These are phyloP conservation scores for Vicia sativa DNA, from an alignment of 306 rosid genomes.

Conservation along the genomic window DNA sequence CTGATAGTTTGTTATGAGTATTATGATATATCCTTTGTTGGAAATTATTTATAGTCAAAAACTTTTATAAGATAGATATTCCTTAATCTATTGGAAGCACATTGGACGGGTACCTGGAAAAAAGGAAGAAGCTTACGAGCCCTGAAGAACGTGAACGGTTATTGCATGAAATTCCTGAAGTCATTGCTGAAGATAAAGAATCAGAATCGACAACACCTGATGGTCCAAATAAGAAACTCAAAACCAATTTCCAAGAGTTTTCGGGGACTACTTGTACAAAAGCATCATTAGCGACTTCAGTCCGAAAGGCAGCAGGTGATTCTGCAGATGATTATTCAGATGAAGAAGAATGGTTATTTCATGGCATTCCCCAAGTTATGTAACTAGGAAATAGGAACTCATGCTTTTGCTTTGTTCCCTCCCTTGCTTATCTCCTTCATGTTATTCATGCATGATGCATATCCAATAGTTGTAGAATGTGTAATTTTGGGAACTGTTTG, in stretches of 20 bases:
- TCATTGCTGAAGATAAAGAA: slow-evolving; percentile 62
- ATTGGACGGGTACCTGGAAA: slow-evolving; percentile 65
- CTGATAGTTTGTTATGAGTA: slow-evolving; percentile 3
- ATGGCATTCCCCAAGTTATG: slow-evolving; percentile 63
- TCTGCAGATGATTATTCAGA: slow-evolving; percentile 29
- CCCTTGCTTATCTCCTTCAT: too few species aligned
- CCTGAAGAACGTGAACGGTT: slow-evolving; percentile 67
- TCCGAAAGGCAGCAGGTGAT: slow-evolving; percentile 10
- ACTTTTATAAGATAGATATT: slow-evolving; percentile 29
- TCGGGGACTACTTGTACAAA: slow-evolving; percentile 51
- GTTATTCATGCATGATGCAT: too few species aligned
- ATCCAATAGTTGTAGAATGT: too few species aligned
- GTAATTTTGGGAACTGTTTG: too few species aligned
- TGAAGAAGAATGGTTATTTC: slow-evolving; percentile 67
- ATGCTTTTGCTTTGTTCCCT: too few species aligned
- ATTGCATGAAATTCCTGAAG: slow-evolving; percentile 68
- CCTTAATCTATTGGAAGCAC: slow-evolving; percentile 66
- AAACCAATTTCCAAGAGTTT: slow-evolving; percentile 39
- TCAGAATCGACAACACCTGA: slow-evolving; percentile 38
- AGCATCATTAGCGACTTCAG: slow-evolving; percentile 43
- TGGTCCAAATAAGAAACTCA: slow-evolving; percentile 43
- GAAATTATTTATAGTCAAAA: slow-evolving; percentile 14
- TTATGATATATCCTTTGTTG: slow-evolving; percentile 17
- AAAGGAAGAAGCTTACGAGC: slow-evolving; percentile 65
- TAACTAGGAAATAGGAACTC: too few species aligned